Percentiles rank a stretch among this genome's conserved stretches.
These are phyloP conservation scores for Backusella parvicylindrica DNA, from an alignment of 192 early-diverging fungal species.

Conservation along the genomic window DNA sequence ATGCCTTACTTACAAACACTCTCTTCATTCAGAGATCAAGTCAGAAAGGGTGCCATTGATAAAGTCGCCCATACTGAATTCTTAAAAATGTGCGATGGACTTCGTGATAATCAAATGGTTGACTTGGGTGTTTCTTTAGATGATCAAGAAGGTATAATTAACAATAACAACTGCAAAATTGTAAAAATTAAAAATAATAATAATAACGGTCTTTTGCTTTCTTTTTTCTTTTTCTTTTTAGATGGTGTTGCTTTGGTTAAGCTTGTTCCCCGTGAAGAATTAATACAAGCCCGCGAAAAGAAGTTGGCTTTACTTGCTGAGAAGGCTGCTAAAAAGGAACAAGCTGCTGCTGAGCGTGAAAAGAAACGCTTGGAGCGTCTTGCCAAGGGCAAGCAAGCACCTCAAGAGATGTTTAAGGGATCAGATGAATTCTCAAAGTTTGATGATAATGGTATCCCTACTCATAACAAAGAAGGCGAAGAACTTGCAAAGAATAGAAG, in stretches of 20 bases:
- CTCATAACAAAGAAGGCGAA: slow-evolving; percentile 76
- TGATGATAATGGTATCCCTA: slow-evolving; percentile 87
- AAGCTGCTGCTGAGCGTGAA: slow-evolving; percentile 54
- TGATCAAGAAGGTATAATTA: slow-evolving; percentile 72
- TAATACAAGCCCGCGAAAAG: slow-evolving; percentile 60
- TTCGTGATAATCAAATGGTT: slow-evolving; percentile 87
- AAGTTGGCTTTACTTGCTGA: slow-evolving; percentile 64
- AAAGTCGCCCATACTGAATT: slow-evolving; percentile 46
- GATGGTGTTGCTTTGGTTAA: slow-evolving; percentile 93
- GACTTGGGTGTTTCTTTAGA: slow-evolving; percentile 89
- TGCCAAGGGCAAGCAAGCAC: slow-evolving; percentile 74
- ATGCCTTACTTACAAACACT: slow-evolving; percentile 81
- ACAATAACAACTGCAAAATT: too few relatives aligned
- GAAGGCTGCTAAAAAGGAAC: slow-evolving; percentile 60
- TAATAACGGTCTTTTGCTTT: too few relatives aligned
- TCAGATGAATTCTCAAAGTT: slow-evolving; percentile 66
- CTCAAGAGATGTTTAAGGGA: slow-evolving; percentile 78
- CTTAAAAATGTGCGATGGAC: slow-evolving; percentile 76
- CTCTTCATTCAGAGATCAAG: slow-evolving; percentile 85
- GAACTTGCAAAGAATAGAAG: slow-evolving; percentile 78
- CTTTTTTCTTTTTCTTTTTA: slow-evolving; percentile 7
- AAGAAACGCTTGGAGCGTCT: slow-evolving; percentile 65
- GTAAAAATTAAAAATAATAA: too few relatives aligned
- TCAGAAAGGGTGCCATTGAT: slow-evolving; percentile 73
- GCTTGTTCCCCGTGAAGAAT: slow-evolving; percentile 73